These are phyloP conservation scores for Suhomyces atakaporum DNA, from an alignment of 1,139 yeast genomes.

Conservation along the genomic window DNA sequence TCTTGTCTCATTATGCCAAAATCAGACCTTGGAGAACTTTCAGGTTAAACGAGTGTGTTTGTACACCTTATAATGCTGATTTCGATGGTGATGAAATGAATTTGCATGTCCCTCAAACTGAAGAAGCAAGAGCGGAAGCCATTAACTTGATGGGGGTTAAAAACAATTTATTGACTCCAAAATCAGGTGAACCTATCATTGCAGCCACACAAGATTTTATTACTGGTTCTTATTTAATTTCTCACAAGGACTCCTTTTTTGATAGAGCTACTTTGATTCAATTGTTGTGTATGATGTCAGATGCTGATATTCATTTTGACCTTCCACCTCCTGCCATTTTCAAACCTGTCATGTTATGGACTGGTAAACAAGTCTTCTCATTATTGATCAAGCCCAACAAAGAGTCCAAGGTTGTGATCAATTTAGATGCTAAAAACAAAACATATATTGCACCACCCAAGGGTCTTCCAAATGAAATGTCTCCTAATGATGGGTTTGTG, in stretches of 20 bases:
- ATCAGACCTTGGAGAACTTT: slow-evolving; percentile 98
- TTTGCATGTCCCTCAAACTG: slow-evolving; percentile 97
- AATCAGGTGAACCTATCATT: slow-evolving; percentile 98
- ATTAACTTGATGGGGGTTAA: slow-evolving; percentile 98
- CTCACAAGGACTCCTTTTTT: slow-evolving; percentile 90
- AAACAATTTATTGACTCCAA: slow-evolving; percentile 90
- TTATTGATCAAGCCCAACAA: slow-evolving; percentile 82
- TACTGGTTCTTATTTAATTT: slow-evolving; percentile 90
- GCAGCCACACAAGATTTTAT: slow-evolving; percentile 99
- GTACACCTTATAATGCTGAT: slow-evolving; percentile 99
- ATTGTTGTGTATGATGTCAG: slow-evolving; percentile 92
- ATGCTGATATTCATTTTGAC: slow-evolving; percentile 84
- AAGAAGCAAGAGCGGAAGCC: slow-evolving; percentile 98
- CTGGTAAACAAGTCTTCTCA: slow-evolving; percentile 95
- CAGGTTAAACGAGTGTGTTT: slow-evolving; percentile 96
- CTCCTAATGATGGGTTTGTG: slow-evolving; percentile 95
- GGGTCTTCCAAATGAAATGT: slow-evolving; percentile 85
- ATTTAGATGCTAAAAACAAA: slow-evolving; percentile 92
- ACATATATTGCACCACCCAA: slow-evolving; percentile 73
- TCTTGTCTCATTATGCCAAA: slow-evolving; percentile 92
- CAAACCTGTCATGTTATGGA: slow-evolving; percentile 91
- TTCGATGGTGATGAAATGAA: slow-evolving; percentile 99
- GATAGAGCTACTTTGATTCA: slow-evolving; percentile 86
- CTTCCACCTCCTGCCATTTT: slow-evolving; percentile 92
- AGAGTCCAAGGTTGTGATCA: slow-evolving; percentile 75